Base-by-base conservation (phyloP, 441 rosid species). In the Melianthus villosus region DNA sequence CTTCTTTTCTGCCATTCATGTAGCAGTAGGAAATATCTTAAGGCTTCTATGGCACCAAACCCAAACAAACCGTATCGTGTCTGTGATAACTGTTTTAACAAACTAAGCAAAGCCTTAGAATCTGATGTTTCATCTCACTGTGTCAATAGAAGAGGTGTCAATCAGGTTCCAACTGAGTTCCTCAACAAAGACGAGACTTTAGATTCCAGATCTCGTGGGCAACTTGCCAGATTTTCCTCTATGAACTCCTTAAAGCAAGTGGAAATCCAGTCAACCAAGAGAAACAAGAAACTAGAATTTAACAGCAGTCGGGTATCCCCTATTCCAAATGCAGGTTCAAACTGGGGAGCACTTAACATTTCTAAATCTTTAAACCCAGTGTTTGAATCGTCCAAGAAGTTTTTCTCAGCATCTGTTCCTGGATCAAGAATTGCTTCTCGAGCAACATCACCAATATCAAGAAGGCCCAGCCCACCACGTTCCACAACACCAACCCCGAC, bases 11-110 rank as follows among this genome's bases (percentile, higher is more conserved):
- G 95, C 46, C 85, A 87, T 63, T 77, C 87, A 3, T 83, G 95
- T 63, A 80, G 82, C 64, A 76, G 73, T 51, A 87, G 74, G 64
- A 83, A 80, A 64, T 76, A 74, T 36, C 64, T 75, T 35, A 87
- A 72, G 66, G 93, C 97, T 60, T 83, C 91, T 16, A 87, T 87
- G 95, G 95, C 97, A 25, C 93, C 95, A 7, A 80, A 83, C 72
- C 93, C 87, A 3, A 72, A 67, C 69, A 87, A 83, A 53, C 73
- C 93, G 43, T 72, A 76, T 62, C 76, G 97, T 46, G 95, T 76
- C 28, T 83, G 93, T 65, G 95, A 80, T 58, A 69, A 63, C 62
- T 87, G 95, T 59, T 87, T 49, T 52, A 74, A 27, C 52, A 87
- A 83, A 60, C 62, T 87, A 42, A 72, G 73, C 59, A 87, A 78